Base-by-base conservation (phyloP, 257 asterid species). In the Mitragyna speciosa region DNA sequence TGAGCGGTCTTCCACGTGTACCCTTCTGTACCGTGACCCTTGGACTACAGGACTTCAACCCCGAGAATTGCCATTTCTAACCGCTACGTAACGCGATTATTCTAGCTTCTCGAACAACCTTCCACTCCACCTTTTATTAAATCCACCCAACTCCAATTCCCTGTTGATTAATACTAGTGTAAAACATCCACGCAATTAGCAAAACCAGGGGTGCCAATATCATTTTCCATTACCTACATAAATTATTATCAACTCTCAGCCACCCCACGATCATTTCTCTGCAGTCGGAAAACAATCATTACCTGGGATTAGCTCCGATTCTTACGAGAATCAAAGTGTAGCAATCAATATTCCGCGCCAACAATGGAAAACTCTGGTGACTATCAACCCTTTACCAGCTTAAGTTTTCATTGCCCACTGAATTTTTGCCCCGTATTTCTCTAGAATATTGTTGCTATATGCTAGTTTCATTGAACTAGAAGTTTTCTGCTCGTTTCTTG, bases 361-460 rank as follows among this genome's bases (percentile, higher is more conserved):
- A 36, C 78, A 63, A 81, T 81, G 84, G 84, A 81, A 24, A 68
- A 61, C 67, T 76, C 81, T 39, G 84, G 84, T 81, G n/a, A 22
- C 43, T 28, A 69, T 45, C 66, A 81, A 33, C 7, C 67, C 36
- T 1, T 31, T 30, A 5, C 6, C 12, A 36, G 41, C 41, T 36
- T 36, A 1, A 36, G 2, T 36, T 36, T 36, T 36, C 41, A 36
- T 36, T 36, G n/a, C 4, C 41, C 4, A 36, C 41, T 36, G 41
- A 36, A 1, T 36, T 36, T 24, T 14, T 74, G 16, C 22, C 31
- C 64, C 56, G 3, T 75, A 22, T 19, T 33, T 33, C 22, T 36
- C 26, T 12, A 52, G 15, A 73, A 48, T 73, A 6, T 36, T 36
- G 41, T 36, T 36, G 41, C 41, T 36, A 36, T 36, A 36, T 36